Conservation (phyloP, 1,284 basidiomycete genomes). For the Termitomyces sp. region DNA sequence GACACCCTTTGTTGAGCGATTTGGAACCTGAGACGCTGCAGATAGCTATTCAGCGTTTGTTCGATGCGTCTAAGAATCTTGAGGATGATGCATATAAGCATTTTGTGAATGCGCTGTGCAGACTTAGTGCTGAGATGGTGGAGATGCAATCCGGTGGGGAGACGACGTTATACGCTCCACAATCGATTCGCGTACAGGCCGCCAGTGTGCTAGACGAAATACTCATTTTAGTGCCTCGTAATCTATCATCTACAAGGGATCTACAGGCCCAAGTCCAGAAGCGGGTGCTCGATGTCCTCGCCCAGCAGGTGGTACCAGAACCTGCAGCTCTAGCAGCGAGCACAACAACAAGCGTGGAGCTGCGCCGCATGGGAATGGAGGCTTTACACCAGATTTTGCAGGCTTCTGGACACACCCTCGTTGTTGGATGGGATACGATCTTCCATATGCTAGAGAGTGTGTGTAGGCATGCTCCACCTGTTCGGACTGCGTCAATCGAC, state of each 20-base stretch:
- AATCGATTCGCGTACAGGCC: slow-evolving; percentile 83
- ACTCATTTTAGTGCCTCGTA: slow-evolving; percentile 66
- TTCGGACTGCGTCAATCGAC: slow-evolving; percentile 37
- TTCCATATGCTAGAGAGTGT: slow-evolving; percentile 87
- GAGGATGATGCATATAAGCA: slow-evolving; percentile 79
- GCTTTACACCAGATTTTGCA: slow-evolving; percentile 88
- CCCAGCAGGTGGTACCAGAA: slow-evolving; percentile 71
- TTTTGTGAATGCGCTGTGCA: slow-evolving; percentile 82
- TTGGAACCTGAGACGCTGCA: slow-evolving; percentile 73
- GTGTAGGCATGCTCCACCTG: slow-evolving; percentile 49
- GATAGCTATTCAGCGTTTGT: slow-evolving; percentile 70
- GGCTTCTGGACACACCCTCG: slow-evolving; percentile 84
- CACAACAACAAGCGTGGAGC: slow-evolving; percentile 60
- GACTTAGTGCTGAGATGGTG: slow-evolving; percentile 85
- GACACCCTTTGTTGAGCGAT: slow-evolving; percentile 66
- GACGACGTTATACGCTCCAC: slow-evolving; percentile 46
- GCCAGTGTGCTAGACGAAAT: slow-evolving; percentile 83
- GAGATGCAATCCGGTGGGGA: slow-evolving; percentile 63
- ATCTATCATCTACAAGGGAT: slow-evolving; percentile 55
- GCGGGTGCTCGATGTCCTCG: slow-evolving; percentile 78
- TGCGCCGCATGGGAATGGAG: slow-evolving; percentile 84
- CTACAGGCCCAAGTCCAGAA: slow-evolving; percentile 71
- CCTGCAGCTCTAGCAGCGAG: slow-evolving; percentile 29
- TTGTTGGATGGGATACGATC: slow-evolving; percentile 89
- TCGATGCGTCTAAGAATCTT: slow-evolving; percentile 79